Evolutionary conservation across 345 rosid genomes (phyloP), one percentile per base, ranked within the genome.

Genomic region (Gossypium mustelinum): DNA sequence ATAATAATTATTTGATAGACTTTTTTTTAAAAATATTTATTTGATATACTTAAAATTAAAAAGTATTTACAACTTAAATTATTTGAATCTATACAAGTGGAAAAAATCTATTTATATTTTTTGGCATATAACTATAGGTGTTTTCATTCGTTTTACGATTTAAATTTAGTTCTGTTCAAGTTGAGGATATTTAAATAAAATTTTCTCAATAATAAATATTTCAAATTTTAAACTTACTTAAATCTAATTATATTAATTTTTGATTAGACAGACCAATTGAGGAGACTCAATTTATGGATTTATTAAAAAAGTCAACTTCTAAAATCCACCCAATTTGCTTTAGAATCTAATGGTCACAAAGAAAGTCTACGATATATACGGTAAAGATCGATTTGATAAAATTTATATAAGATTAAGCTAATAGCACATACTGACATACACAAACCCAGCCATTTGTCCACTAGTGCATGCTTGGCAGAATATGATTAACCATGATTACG

Each of bases 191-290:
- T 34, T 34, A 34, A 34, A 0, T 34, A 34, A 34, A 34, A 4
- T 1, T 0, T 0, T 34, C 7, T 0, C 0, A 4, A 29, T 0
- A 3, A 4, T 34, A 0, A 34, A 0, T 1, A 5, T 34, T 34
- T 5, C 7, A 34, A 34, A 34, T 4, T 34, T 34, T 5, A 34
- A 34, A 5, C 1, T 34, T 34, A 1, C 0, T 34, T 5, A 34
- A 34, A 34, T 5, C 0, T 34, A 34, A 5, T 34, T 4, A 34
- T 34, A 34, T 5, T 34, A 34, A 5, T 5, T 4, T 34, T 34
- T 34, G 1, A 34, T 34, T 34, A 0, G 0, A 34, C 7, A 34
- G 1, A 34, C 7, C 7, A 34, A 34, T 34, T 34, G 41, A 34
- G 7, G 41, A 1, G 41, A 34, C 41, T 34, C 39, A 1, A 4